phyloP scores from a whole-genome alignment of 176 grass and related monocot genomes.

The Phoenix dactylifera region DNA sequence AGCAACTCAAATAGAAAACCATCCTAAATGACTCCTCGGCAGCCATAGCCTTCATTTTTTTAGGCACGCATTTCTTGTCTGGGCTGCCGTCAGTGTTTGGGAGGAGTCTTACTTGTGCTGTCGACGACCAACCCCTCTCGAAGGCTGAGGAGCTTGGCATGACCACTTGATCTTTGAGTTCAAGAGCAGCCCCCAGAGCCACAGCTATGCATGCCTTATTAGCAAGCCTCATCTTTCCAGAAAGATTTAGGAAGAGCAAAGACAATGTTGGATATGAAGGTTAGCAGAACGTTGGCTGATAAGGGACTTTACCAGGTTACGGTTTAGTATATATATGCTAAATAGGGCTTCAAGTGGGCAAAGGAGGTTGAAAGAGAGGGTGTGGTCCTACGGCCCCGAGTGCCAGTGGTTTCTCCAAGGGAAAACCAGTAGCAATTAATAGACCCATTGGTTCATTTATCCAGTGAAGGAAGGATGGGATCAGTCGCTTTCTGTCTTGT shows the following conservation, averaged over 20 bases:
- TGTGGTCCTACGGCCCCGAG: background rate
- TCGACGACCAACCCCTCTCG: no score
- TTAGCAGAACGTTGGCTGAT: no score
- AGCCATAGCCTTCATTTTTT: background rate
- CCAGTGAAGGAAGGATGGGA: background rate
- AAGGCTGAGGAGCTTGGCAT: background rate
- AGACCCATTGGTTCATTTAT: slow-evolving; percentile 3
- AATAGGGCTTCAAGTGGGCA: no score
- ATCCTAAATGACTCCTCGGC: slow-evolving; percentile 1
- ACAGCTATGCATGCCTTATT: slow-evolving; percentile 6
- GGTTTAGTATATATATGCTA: no score
- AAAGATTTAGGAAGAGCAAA: no score
- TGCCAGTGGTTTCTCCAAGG: background rate
- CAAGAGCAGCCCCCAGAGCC: background rate
- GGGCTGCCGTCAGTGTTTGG: background rate
- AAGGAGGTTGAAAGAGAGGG: background rate
- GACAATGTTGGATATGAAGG: no score
- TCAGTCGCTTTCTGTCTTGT: no score
- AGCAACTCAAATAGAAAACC: slow-evolving; percentile 5
- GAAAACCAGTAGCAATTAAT: slow-evolving; percentile 1
- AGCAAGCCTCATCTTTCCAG: background rate
- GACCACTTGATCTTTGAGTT: background rate
- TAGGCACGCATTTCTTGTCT: no score
- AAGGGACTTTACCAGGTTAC: no score
- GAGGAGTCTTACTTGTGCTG: background rate